These are phyloP conservation scores for Hypoxylon sp. DNA, from an alignment of 2,329 filamentous ascomycete genomes.

Conservation along the genomic window DNA sequence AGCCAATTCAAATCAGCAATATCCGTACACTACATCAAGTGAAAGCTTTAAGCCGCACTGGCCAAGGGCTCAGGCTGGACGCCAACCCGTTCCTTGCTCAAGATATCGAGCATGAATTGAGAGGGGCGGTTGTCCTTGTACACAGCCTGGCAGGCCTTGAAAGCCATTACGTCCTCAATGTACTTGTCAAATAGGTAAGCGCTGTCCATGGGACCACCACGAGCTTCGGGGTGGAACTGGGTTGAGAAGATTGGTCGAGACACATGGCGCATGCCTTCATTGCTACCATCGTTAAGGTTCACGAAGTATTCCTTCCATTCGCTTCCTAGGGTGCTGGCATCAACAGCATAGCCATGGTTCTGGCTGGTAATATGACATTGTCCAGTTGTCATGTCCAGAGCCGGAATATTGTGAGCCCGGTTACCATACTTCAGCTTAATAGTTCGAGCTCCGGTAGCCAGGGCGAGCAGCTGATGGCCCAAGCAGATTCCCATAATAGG, in stretches of 20 bases:
- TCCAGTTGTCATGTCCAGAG: conserved; percentile 92
- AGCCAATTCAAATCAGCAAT: conserved; percentile 3
- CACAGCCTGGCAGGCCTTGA: conserved; percentile 85
- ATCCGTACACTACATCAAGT: conserved; percentile 1
- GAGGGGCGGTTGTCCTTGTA: conserved; percentile 90
- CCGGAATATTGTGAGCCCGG: conserved; percentile 98
- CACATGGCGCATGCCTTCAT: conserved; percentile 98
- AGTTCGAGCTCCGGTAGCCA: conserved; percentile 89
- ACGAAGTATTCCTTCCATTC: conserved; percentile 99
- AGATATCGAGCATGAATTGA: conserved; percentile 88
- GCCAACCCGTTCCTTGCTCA: conserved; percentile 95
- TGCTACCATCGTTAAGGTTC: conserved; percentile 97
- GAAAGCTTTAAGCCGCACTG: conserved; percentile 58
- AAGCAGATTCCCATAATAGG: conserved; percentile 99
- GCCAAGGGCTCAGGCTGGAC: conserved; percentile 79
- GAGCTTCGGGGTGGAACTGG: conserved; percentile 98
- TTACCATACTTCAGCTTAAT: conserved; percentile 99
- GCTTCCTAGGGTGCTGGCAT: conserved; percentile 81
- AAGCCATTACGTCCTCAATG: conserved; percentile 87
- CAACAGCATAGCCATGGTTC: conserved; percentile 98
- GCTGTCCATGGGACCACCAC: conserved; percentile 96
- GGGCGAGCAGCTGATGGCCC: conserved; percentile 93
- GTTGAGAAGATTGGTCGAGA: conserved; percentile 97
- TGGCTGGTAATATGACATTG: conserved; percentile 99
- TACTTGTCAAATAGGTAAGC: conserved; percentile 98